These are phyloP conservation scores for Xylaria multiplex DNA, from an alignment of 2,329 filamentous ascomycete genomes.

Conservation along the genomic window DNA sequence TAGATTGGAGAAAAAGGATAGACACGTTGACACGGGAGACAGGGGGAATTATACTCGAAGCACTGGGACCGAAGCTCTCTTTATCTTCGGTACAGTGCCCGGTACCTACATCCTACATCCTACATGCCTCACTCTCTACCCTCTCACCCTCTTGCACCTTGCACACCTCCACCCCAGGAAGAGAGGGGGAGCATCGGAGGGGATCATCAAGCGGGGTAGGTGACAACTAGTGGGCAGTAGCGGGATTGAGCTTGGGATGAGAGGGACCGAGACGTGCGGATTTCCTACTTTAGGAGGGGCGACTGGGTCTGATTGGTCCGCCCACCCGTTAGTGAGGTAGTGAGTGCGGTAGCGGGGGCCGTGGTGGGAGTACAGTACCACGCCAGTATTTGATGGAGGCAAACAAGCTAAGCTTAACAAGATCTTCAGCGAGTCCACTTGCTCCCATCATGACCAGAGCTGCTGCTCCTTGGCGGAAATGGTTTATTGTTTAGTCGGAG, in stretches of 20 bases:
- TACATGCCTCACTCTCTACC: too few species aligned
- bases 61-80: slow-evolving; percentile 27
- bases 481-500: too few species aligned
- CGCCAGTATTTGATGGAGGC: neutral
- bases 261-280: slow-evolving; percentile 9
- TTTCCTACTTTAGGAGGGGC: slow-evolving; percentile 27
- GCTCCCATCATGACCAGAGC: too few species aligned
- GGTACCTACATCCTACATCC: neutral
- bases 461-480: too few species aligned
- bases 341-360: neutral
- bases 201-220: slow-evolving; percentile 29
- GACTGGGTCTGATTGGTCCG: slow-evolving; percentile 17
- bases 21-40: slow-evolving; percentile 5
- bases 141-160: too few species aligned
- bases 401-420: neutral
- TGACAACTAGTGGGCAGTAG: slow-evolving; percentile 10
- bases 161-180: neutral
- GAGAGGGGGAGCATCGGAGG: slow-evolving; percentile 14
- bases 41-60: neutral
- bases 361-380: too few species aligned
- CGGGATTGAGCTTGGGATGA: neutral
- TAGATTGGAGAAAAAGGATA: neutral
- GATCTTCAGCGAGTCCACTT: slow-evolving; percentile 2
- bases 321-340: neutral
- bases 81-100: slow-evolving; percentile 31